These are phyloP conservation scores for Kuraishia borneana DNA, from an alignment of 805 yeast genomes.

Conservation along the genomic window DNA sequence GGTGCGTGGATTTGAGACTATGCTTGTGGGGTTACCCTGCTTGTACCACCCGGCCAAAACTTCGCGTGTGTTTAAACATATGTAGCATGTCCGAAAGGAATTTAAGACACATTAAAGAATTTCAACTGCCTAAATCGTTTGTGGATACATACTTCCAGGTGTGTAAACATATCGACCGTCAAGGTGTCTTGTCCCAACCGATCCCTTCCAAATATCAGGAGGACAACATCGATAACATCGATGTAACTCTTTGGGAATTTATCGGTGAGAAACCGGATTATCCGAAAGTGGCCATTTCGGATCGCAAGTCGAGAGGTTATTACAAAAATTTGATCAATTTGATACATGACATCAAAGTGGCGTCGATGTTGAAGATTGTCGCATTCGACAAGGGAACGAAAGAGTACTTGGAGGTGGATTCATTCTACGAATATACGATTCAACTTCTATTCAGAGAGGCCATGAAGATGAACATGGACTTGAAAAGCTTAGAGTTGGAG, in stretches of 20 bases:
- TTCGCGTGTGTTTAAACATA: background rate
- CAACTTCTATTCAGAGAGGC: slow-evolving; percentile 58
- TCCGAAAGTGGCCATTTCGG: slow-evolving; percentile 25
- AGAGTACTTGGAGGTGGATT: slow-evolving; percentile 43
- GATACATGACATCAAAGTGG: slow-evolving; percentile 57
- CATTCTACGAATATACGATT: slow-evolving; percentile 48
- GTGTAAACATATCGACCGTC: slow-evolving; percentile 9
- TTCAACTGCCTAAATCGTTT: background rate
- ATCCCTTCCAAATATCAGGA: background rate
- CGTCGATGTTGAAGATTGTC: slow-evolving; percentile 35
- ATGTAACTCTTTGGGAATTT: background rate
- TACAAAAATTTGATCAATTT: slow-evolving; percentile 43
- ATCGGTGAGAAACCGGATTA: slow-evolving; percentile 9
- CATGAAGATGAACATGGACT: slow-evolving; percentile 26
- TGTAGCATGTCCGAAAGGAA: background rate
- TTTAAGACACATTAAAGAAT: background rate
- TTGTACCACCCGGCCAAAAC: background rate
- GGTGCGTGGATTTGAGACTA: slow-evolving; percentile 52
- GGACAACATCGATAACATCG: background rate
- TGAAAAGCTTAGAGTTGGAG: slow-evolving; percentile 7
- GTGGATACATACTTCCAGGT: slow-evolving; percentile 8
- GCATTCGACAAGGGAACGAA: slow-evolving; percentile 36
- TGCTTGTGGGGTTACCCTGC: too few species aligned
- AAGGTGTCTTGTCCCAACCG: background rate
- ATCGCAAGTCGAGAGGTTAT: slow-evolving; percentile 23